Base-by-base conservation (phyloP, 2,329 filamentous ascomycete species). In the Aspergillus quadrilineatus region DNA sequence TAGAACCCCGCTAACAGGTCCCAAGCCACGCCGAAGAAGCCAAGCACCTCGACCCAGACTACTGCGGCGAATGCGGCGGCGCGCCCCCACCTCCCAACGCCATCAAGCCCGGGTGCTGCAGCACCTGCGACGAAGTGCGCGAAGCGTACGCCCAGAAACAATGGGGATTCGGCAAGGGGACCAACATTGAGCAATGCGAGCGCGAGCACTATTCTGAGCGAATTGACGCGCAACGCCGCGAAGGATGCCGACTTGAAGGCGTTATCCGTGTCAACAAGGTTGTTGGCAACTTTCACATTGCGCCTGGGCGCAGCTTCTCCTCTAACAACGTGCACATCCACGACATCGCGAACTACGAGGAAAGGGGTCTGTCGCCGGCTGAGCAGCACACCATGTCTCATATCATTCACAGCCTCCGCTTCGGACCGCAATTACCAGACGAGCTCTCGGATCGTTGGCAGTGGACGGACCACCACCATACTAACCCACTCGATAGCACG, bases 271-370 rank as follows among this genome's bases (percentile, higher is more conserved):
- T 99, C 64, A 99, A 99, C 82, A 99, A 99, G 79, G 94, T 99
- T 28, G 84, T 99, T 53, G 94, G 94, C 55, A 99, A 99, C 80
- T 99, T 99, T 83, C 94, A 99, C 76, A 89, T 99, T 67, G 94
- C 95, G 1, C 94, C 94, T 1, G 94, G 94, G 67, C 90, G 93
- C 76, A 93, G 89, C 73, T 97, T 97, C 83, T 96, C 89, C 75
- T 96, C 90, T 69, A 92, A 91, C 64, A 96, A 96, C 78, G 89
- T 97, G 85, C 94, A 99, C 77, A 90, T 97, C 17, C 94, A 99
- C 79, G 95, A 99, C 71, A 81, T 99, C 61, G 92, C 96, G 75
- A 96, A 94, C 79, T 99, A 96, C 82, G 89, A 91, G 79, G 87
- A 93, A 62, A 83, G 82, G 22, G 66, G 65, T 17, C 58, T 69